These are phyloP conservation scores for Pseudocercospora eumusae DNA, from an alignment of 2,329 filamentous ascomycete species.

Conservation along the genomic window DNA sequence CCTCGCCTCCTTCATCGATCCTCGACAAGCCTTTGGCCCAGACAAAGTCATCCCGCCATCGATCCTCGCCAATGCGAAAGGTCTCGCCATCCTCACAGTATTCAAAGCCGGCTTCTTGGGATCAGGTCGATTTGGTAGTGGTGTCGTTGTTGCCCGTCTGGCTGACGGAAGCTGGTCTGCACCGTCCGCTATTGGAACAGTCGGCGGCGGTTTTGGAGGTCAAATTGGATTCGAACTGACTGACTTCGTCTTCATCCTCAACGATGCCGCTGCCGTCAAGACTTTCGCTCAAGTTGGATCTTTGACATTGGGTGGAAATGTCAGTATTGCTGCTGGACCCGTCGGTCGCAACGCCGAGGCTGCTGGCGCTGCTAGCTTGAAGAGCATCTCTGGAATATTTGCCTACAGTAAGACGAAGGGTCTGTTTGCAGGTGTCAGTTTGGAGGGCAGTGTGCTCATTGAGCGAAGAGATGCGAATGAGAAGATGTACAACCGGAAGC, in stretches of 20 bases:
- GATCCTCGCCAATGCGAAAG: conserved; percentile 88
- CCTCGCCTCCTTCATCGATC: conserved; percentile 90
- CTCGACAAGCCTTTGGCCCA: conserved; percentile 86
- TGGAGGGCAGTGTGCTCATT: conserved; percentile 90
- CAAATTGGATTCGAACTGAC: conserved; percentile 87
- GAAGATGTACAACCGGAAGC: conserved; percentile 83
- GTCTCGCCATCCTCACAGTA: conserved; percentile 81
- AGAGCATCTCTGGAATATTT: conserved; percentile 87
- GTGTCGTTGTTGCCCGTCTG: conserved; percentile 77
- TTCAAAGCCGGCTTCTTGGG: conserved; percentile 86
- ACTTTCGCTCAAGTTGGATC: conserved; percentile 92
- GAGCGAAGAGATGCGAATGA: conserved; percentile 96
- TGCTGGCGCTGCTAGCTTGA: conserved; percentile 87
- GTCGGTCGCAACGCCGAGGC: conserved; percentile 94
- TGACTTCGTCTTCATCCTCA: conserved; percentile 97
- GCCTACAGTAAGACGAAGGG: conserved; percentile 98
- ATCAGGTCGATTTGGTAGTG: conserved; percentile 77
- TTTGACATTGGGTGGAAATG: conserved; percentile 91
- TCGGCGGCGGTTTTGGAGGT: conserved; percentile 79
- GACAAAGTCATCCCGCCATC: conserved; percentile 95
- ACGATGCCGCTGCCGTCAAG: conserved; percentile 84
- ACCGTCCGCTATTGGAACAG: conserved; percentile 76
- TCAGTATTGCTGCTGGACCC: conserved; percentile 90
- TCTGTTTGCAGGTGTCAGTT: conserved; percentile 88
- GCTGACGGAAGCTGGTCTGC: conserved; percentile 78